Conservation (phyloP, 352 stramenopile genomes). For the Phytophthora agathidicida region DNA sequence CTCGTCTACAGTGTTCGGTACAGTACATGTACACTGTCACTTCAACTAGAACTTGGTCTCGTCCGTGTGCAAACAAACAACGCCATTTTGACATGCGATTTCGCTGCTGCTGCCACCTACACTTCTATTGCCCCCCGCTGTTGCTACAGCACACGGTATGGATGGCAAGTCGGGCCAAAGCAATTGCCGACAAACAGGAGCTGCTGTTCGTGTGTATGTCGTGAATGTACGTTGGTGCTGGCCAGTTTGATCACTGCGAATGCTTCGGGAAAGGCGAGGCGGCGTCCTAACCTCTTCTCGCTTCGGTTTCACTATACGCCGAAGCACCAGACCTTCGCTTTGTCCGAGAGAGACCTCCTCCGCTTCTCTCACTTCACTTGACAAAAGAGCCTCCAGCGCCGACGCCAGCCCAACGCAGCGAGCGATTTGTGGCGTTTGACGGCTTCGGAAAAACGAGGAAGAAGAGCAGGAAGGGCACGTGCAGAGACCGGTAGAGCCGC, state of each 20-base stretch:
- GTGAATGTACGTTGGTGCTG: constrained; percentile 2
- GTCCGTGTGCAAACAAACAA: no score
- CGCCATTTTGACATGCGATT: constrained; percentile 8
- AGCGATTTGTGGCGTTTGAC: constrained; percentile 13
- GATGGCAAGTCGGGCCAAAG: no score
- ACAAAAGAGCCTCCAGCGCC: constrained; percentile 12
- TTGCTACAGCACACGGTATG: constrained; percentile 24
- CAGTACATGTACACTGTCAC: no score
- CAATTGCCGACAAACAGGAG: no score
- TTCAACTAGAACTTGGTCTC: constrained; percentile 11
- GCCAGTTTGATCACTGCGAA: constrained; percentile 11
- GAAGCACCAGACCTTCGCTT: no score
- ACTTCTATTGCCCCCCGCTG: constrained; percentile 21
- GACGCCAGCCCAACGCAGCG: neutral
- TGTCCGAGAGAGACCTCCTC: no score
- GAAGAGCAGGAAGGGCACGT: constrained; percentile 40
- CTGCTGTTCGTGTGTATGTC: no score
- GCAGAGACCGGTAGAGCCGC: constrained; percentile 26
- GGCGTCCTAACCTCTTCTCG: constrained; percentile 7
- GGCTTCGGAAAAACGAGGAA: constrained; percentile 27
- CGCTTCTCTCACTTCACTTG: constrained; percentile 22
- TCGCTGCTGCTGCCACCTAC: neutral
- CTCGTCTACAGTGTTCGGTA: constrained; percentile 21
- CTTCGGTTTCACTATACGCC: constrained; percentile 21
- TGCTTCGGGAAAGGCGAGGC: constrained; percentile 25